Conservation (phyloP, 2,329 filamentous ascomycete species). For the Aspergillus costaricaensis region DNA sequence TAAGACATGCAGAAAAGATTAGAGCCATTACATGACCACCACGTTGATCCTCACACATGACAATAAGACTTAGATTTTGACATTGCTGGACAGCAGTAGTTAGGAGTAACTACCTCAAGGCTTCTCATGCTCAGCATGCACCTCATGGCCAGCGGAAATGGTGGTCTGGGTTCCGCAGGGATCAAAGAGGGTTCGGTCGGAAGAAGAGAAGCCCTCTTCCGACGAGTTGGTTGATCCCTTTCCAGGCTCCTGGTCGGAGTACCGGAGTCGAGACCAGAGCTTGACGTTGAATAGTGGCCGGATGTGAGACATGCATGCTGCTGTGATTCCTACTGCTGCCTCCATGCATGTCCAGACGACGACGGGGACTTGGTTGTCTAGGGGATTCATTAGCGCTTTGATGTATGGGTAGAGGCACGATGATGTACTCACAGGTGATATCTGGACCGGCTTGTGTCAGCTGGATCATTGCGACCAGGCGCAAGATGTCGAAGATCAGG, state of each 20-base stretch:
- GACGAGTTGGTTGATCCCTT: not conserved
- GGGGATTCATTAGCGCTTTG: not conserved
- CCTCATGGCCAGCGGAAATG: not conserved
- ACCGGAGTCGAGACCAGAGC: not conserved
- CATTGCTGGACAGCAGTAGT: too few species aligned
- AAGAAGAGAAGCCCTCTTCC: not conserved
- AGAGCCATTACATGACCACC: not conserved
- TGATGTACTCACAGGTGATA: conserved; percentile 29
- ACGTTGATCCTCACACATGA: not conserved
- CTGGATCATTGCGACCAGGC: conserved; percentile 30
- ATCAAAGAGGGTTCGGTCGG: not conserved
- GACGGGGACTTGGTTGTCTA: conserved; percentile 32
- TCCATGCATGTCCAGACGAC: conserved; percentile 37
- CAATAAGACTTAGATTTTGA: not conserved
- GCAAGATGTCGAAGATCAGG: conserved; percentile 30
- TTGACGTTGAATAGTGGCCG: conserved; percentile 27
- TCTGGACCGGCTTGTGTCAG: conserved; percentile 27
- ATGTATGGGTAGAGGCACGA: not conserved
- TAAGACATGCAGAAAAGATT: not conserved
- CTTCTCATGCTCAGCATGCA: not conserved
- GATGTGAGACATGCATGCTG: conserved; percentile 34
- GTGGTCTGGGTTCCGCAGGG: not conserved
- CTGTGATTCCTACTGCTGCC: conserved; percentile 32
- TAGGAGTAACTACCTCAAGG: not conserved
- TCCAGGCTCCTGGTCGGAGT: not conserved